Conservation (phyloP, 352 stramenopile species). For the Pythium sukuiense region DNA sequence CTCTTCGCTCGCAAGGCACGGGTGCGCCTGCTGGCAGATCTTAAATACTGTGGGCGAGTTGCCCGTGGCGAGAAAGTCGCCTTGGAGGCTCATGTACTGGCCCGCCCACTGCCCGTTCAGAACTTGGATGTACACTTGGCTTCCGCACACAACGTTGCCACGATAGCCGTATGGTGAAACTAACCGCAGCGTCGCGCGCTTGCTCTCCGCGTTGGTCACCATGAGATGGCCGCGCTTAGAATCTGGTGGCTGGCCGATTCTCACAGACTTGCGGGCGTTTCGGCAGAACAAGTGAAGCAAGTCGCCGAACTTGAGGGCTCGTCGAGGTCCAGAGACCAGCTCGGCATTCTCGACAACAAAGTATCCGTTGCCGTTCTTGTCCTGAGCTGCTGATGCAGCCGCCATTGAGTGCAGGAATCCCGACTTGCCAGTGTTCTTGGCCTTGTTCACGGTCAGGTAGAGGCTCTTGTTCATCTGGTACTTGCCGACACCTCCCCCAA, state of each 20-base stretch:
- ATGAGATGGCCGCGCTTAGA: constrained; percentile 61
- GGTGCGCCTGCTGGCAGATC: constrained; percentile 31
- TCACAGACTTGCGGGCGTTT: constrained; percentile 44
- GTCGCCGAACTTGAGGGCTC: constrained; percentile 52
- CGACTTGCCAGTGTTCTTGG: constrained; percentile 22
- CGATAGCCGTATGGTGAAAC: constrained; percentile 55
- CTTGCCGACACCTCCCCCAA: constrained; percentile 57
- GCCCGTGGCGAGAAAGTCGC: constrained; percentile 51
- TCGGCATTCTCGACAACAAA: constrained; percentile 65
- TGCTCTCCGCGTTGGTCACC: constrained; percentile 33
- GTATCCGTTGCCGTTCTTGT: constrained; percentile 27
- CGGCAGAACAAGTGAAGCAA: constrained; percentile 52
- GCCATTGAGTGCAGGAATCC: constrained; percentile 9
- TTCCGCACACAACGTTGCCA: constrained; percentile 46
- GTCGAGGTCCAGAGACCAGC: constrained; percentile 45
- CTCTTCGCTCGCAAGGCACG: constrained; percentile 32
- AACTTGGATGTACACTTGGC: constrained; percentile 55
- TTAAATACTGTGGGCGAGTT: constrained; percentile 50
- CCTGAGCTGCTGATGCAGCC: constrained; percentile 3
- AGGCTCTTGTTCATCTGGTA: constrained; percentile 69
- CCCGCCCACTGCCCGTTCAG: constrained; percentile 47
- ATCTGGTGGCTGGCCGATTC: constrained; percentile 42
- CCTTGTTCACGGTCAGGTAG: constrained; percentile 50
- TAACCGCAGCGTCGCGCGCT: constrained; percentile 43
- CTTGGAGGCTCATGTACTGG: constrained; percentile 49